Base-by-base conservation (phyloP, 306 rosid species). In the Pueraria montana region DNA sequence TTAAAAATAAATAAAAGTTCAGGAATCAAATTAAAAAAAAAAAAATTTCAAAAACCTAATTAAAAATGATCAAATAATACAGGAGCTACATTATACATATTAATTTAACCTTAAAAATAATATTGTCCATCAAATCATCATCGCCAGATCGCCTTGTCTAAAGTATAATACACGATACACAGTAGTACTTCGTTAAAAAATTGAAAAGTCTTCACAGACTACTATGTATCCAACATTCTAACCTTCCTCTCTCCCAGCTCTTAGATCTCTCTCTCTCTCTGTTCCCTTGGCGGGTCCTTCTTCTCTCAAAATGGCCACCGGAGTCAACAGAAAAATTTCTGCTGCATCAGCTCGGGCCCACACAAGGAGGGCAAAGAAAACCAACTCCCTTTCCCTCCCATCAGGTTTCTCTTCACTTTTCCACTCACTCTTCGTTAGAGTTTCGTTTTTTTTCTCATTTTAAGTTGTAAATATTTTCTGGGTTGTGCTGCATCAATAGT, bases 291-390 rank as follows among this genome's bases (percentile, higher is more conserved):
- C 21, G 48, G 49, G 10, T 74, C 32, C 18, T 34, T 21, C 62
- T 21, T 30, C 69, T 77, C 72, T 64, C 45, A 17, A 32, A 64
- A 93, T 95, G 97, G 97, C 92, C 46, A 78, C 83, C 12, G 89
- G 88, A 48, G 70, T 78, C 30, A 92, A 68, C 89, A 79, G 97
- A 81, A 96, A 86, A 83, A 88, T 91, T 69, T 91, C 95, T 1
- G 97, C 99, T 10, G 91, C 94, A 5, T 91, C 98, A 50, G 97
- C 97, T 14, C 82, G 95, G 55, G 78, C 95, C 84, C 97, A 91
- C 87, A 91, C 97, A 23, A 83, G 98, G 49, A 92, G 80, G 74
- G 58, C 94, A 16, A 88, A 82, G 74, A 87, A 87, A 76, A 38
- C 78, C 68, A 40, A 18, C 71, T 86, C 98, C 21, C 10, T 69